Base-by-base conservation (phyloP, 371 early-diverging fungal species). In the Cladochytrium tenue region DNA sequence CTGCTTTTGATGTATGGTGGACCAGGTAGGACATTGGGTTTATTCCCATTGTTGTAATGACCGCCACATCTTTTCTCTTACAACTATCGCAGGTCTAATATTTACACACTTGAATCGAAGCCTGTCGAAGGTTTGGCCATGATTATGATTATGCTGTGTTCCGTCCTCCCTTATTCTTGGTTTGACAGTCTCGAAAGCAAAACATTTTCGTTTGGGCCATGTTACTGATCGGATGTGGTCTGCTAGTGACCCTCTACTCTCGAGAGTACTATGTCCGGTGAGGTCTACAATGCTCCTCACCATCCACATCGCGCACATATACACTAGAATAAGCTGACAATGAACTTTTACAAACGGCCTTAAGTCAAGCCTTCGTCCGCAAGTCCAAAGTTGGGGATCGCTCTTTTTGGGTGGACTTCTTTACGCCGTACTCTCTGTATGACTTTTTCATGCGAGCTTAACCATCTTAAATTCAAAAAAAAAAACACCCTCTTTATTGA, bases 1-100 rank as follows among this genome's bases (percentile, higher is more conserved):
- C 61, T 71, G 1, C 26, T 67, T n/a, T 34, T 71, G 17, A 67
- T 71, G 68, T 72, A 64, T 71, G 69, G 68, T 28, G 72, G 69
- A 25, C 72, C 72, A 7, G 72, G 71, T 50, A 26, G 34, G 30
- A 32, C 13, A 27, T 43, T 20, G 20, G 43, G 20, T 43, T 43
- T 20, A 13, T 43, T 43, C 7, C n/a, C n/a, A n/a, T n/a, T n/a
- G n/a, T n/a, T n/a, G n/a, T n/a, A n/a, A n/a, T n/a, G n/a, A n/a
- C 20, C 43, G 43, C 20, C 13, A 7, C 43, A 13, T 43, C 13
- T 7, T 20, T 43, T 13, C 43, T 13, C 7, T 43, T 43, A 13
- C 7, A 43, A 13, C 20, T 43, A 13, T 43, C 13, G 43, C 43
- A 43, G 43, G 43, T 20, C 20, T 43, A 43, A 43, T 43, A 13